Conservation (phyloP, 495 filamentous ascomycete species). For the Aspergillus sclerotiicarbonarius region DNA sequence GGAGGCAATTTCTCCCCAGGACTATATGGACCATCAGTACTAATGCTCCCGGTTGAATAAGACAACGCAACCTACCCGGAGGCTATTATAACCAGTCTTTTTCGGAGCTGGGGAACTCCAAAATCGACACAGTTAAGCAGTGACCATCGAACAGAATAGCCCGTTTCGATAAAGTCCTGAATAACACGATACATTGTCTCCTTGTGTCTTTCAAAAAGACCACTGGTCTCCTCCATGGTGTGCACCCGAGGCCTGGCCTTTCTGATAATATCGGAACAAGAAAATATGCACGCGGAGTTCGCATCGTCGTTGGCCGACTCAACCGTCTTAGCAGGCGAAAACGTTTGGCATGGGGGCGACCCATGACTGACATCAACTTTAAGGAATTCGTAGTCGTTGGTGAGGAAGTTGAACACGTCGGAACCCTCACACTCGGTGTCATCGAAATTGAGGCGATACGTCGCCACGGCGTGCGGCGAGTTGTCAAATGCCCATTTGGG, state of each 20-base stretch:
- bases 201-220: conserved; percentile 51
- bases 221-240: conserved; percentile 84
- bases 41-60: neutral
- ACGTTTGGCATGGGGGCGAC: conserved; percentile 82
- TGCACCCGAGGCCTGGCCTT: conserved; percentile 65
- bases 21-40: conserved; percentile 35
- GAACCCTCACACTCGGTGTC: conserved; percentile 41
- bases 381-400: conserved; percentile 24
- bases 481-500: conserved; percentile 64
- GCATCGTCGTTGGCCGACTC: conserved; percentile 64
- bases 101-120: conserved; percentile 59
- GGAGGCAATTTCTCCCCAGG: conserved; percentile 72
- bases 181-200: conserved; percentile 59
- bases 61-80: conserved; percentile 55
- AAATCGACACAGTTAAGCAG: conserved; percentile 55
- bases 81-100: conserved; percentile 73
- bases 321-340: conserved; percentile 73
- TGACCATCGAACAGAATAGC: conserved; percentile 67
- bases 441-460: conserved; percentile 61
- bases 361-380: conserved; percentile 73
- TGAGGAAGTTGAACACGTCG: conserved; percentile 30
- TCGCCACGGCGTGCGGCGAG: conserved; percentile 50
- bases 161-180: conserved; percentile 58
- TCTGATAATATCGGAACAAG: conserved; percentile 56
- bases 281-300: conserved; percentile 71